phyloP scores from a whole-genome alignment of 305 asterid genomes.

The Rubia balearica region DNA sequence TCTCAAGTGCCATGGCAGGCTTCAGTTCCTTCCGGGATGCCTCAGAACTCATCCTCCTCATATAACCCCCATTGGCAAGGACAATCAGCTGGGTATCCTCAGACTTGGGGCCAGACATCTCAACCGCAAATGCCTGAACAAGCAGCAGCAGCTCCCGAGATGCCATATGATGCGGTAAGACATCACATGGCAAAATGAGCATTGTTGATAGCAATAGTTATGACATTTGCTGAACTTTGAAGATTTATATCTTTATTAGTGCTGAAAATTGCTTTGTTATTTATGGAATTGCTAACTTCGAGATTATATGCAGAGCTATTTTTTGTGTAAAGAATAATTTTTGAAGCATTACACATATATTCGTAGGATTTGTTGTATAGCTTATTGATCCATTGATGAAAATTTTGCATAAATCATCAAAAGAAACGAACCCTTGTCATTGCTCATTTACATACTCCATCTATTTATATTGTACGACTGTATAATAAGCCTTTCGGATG shows the following conservation, averaged over 20 bases:
- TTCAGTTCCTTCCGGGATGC: conserved; percentile 13
- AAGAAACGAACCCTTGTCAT: too few species aligned
- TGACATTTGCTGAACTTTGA: neutral
- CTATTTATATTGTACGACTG: too few species aligned
- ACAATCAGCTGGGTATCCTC: neutral
- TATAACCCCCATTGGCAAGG: neutral
- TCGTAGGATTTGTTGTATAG: neutral
- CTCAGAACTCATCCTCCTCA: conserved; percentile 1
- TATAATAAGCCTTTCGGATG: too few species aligned
- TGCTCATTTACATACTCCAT: too few species aligned
- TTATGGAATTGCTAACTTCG: conserved; percentile 1
- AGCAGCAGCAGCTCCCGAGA: neutral
- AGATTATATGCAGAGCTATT: neutral
- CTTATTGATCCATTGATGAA: neutral
- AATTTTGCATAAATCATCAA: neutral
- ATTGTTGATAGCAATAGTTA: neutral
- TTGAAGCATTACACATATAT: neutral
- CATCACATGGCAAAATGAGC: conserved; percentile 6
- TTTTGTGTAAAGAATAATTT: neutral
- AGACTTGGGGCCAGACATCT: conserved; percentile 7
- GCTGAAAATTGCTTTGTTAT: neutral
- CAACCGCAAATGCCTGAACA: conserved; percentile 6
- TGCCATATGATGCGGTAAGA: neutral
- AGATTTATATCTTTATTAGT: neutral
- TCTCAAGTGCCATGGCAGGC: conserved; percentile 19